phyloP scores from a whole-genome alignment of 257 asterid genomes.

The Solanum pennellii region DNA sequence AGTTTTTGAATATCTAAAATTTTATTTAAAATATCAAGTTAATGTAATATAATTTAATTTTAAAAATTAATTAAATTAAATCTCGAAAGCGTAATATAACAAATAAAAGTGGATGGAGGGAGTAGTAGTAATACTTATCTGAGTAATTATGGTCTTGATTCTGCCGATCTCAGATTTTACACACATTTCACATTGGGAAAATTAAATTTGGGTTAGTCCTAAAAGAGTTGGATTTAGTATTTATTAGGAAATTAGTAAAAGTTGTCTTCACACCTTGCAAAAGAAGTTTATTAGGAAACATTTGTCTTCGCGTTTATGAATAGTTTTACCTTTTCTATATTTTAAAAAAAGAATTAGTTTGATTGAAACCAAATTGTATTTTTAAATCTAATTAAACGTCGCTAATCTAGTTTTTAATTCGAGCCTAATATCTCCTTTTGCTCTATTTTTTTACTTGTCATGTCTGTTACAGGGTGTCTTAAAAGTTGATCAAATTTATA shows the following conservation, averaged over 20 bases:
- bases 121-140: neutral
- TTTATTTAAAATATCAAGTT: too few relatives aligned
- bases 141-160: neutral
- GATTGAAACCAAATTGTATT: neutral
- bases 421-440: neutral
- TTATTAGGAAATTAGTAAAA: neutral
- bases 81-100: fast-evolving
- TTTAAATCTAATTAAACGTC: too few relatives aligned
- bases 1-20: too few relatives aligned
- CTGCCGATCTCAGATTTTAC: neutral
- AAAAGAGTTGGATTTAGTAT: neutral
- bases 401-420: too few relatives aligned
- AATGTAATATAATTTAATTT: too few relatives aligned
- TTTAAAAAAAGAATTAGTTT: neutral
- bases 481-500: too few relatives aligned
- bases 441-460: neutral
- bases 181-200: neutral
- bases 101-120: fast-evolving
- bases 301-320: neutral
- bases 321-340: too few relatives aligned
- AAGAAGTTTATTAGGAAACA: neutral
- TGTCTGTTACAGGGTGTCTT: too few relatives aligned
- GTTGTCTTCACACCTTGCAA: neutral
- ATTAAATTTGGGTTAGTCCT: neutral
- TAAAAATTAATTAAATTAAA: too few relatives aligned